These are phyloP conservation scores for Adiantum capillusveneris DNA, from an alignment of 75 land plant genomes.

Conservation along the genomic window DNA sequence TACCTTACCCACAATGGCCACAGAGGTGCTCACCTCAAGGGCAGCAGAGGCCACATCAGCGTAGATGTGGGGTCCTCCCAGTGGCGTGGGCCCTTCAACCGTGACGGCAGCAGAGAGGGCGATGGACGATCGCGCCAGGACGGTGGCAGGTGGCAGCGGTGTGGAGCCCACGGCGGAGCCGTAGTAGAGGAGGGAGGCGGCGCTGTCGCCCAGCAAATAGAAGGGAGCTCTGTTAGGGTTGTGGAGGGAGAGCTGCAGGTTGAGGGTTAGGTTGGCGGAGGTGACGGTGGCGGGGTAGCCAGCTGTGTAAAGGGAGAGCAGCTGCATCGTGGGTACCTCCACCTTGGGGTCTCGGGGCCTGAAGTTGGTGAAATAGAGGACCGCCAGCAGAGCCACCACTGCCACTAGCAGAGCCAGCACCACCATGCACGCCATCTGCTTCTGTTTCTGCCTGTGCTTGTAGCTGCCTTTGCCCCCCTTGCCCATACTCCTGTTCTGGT, in stretches of 20 bases:
- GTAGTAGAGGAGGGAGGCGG: neutral
- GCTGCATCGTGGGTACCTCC: slow-evolving; percentile 1
- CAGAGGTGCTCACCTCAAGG: slow-evolving; percentile 1
- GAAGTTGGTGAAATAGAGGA: slow-evolving; percentile 3
- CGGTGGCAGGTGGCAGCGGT: neutral
- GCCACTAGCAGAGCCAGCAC: neutral
- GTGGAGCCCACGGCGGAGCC: neutral
- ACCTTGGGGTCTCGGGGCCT: neutral
- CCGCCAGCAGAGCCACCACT: neutral
- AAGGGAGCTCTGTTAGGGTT: slow-evolving; percentile 6
- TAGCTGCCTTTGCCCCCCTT: neutral
- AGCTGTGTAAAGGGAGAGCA: neutral
- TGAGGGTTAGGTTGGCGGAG: neutral
- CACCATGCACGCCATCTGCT: neutral
- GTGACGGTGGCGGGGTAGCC: neutral
- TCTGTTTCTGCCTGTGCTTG: neutral
- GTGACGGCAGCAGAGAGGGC: neutral
- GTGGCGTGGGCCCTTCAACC: neutral
- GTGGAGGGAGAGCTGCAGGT: neutral
- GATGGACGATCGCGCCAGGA: neutral
- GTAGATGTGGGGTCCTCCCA: neutral
- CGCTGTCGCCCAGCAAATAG: slow-evolving; percentile 1
- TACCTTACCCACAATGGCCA: slow-evolving; percentile 6
- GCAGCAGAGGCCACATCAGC: neutral
- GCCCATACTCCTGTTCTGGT: too few relatives aligned